Evolutionary conservation across 768 basidiomycete genomes (phyloP), one percentile per base, ranked within the genome.

Genomic region (Tulasnella sp.): DNA sequence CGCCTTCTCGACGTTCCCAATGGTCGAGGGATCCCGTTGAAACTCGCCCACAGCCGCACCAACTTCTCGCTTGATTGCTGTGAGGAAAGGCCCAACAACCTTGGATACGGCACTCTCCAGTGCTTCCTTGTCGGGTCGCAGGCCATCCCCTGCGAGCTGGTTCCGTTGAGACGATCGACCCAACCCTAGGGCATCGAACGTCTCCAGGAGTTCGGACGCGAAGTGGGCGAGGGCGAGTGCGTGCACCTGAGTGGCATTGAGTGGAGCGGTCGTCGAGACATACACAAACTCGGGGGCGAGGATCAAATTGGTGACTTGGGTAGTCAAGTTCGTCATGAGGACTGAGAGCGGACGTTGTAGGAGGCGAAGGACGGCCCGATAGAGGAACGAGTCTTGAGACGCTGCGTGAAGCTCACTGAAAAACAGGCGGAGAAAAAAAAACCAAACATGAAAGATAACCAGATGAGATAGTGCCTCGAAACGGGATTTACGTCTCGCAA

Each of bases 291-390:
- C 71, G 10, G 81, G 74, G 3, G 86, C 81, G 3, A 84, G 80
- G 12, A 89, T 65, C 19, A 87, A 70, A 5, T 84, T 85, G 1
- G 83, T 71, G 31, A 90, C 75, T 63, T 81, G 76, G 24, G 80
- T 75, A 12, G 85, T 87, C 34, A 90, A 68, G 66, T 84, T 84
- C 63, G 74, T 81, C 64, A 85, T 72, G 42, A 90, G 68, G 24
- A 89, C 85, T 5, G 87, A 86, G 4, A 91, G 71, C 7, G 86
- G 87, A 54, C 83, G 80, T 59, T 87, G 87, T 27, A 90, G 75
- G 31, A 80, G 79, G 53, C 88, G 81, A 42, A 88, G 67, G 56
- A 87, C 79, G 25, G 87, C 86, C 60, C 79, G 78, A 65, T 80
- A 74, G 17, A 90, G 71, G 65, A 87, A 81, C 1, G 74, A 73